Conservation (phyloP, 345 rosid species). For the Physaria fendleri region DNA sequence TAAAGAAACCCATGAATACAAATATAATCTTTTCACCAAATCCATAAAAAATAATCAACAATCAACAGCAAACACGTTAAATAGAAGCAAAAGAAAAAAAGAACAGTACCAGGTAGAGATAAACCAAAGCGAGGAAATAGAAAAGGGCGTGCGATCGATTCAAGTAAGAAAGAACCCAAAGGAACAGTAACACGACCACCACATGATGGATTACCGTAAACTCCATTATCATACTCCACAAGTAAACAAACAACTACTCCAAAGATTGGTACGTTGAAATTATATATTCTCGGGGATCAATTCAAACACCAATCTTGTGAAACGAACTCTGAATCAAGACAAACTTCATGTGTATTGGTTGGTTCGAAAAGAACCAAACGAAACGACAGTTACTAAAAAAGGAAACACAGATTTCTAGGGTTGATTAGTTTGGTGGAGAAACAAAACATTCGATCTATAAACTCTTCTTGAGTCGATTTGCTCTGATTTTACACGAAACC, state of each 20-base stretch:
- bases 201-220: constrained; percentile 66
- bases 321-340: constrained; percentile 1
- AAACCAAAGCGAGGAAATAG: constrained; percentile 51
- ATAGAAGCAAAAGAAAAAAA: background rate
- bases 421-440: background rate
- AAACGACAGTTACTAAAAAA: background rate
- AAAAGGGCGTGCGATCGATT: constrained; percentile 45
- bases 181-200: constrained; percentile 48
- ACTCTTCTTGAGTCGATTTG: background rate
- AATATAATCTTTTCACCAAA: background rate
- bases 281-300: background rate
- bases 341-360: background rate
- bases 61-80: background rate
- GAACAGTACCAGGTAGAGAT: constrained; percentile 60
- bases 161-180: constrained; percentile 61
- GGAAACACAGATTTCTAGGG: background rate
- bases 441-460: background rate
- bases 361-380: background rate
- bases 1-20: constrained; percentile 13
- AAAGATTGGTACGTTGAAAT: background rate
- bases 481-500: background rate
- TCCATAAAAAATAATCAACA: background rate
- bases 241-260: background rate
- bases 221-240: constrained; percentile 34
- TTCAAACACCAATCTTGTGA: constrained; percentile 11